Evolutionary conservation across 2,329 filamentous ascomycete genomes (phyloP).

Genomic region (Xylariaceae sp.): DNA sequence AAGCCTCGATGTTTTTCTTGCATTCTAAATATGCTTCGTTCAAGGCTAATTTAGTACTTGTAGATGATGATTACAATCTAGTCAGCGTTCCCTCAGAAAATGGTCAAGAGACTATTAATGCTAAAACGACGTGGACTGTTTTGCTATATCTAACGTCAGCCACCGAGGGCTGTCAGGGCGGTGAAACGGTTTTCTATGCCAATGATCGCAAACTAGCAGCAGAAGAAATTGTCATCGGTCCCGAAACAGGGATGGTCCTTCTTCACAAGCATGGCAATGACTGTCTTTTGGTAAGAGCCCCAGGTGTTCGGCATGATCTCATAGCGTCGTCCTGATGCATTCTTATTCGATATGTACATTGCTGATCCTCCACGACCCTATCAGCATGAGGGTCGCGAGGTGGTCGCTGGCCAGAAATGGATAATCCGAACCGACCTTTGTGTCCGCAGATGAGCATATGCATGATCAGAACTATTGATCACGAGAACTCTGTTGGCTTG

Average conservation of each 20-base stretch:
- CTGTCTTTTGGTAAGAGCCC: conserved; percentile 67
- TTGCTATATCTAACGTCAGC: conserved; percentile 80
- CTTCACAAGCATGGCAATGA: conserved; percentile 86
- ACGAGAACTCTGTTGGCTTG: too few relatives aligned
- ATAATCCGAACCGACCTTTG: conserved; percentile 81
- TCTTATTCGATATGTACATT: conserved; percentile 3
- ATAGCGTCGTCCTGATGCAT: background rate
- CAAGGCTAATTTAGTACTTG: conserved; percentile 13
- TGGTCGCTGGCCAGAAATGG: conserved; percentile 82
- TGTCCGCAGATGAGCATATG: conserved; percentile 38
- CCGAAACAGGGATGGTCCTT: conserved; percentile 80
- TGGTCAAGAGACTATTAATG: conserved; percentile 38
- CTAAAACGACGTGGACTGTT: conserved; percentile 85
- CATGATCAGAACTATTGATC: background rate
- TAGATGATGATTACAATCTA: conserved; percentile 84
- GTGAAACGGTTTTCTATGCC: conserved; percentile 89
- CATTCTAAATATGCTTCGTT: background rate
- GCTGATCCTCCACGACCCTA: conserved; percentile 27
- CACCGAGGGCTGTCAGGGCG: conserved; percentile 71
- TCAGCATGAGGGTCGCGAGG: conserved; percentile 78
- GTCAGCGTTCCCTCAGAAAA: conserved; percentile 51
- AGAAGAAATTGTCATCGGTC: conserved; percentile 66
- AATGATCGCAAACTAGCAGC: conserved; percentile 53
- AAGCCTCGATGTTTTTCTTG: too few relatives aligned
- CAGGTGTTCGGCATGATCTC: too few relatives aligned